These are phyloP conservation scores for Apostasia ramifera DNA, from an alignment of 106 monocot genomes.

Conservation along the genomic window DNA sequence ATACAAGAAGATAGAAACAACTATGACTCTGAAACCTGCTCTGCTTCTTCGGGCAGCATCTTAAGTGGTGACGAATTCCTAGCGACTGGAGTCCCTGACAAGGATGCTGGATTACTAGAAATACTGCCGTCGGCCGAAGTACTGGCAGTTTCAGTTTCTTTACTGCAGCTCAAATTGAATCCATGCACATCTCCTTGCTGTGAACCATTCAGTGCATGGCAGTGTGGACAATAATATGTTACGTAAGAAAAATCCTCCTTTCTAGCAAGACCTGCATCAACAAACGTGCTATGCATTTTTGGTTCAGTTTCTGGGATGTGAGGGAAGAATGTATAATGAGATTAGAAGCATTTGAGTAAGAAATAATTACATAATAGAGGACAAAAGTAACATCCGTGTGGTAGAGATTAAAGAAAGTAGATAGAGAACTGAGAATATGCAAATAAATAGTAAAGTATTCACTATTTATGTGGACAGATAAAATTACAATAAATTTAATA, in stretches of 20 bases:
- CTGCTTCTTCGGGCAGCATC: constrained; percentile 11
- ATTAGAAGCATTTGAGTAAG: background rate
- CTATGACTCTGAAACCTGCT: background rate
- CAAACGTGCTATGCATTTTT: too few relatives aligned
- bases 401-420: background rate
- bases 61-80: constrained; percentile 13
- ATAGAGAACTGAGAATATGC: background rate
- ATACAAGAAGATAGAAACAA: background rate
- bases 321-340: background rate
- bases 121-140: constrained; percentile 8
- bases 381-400: background rate
- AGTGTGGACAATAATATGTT: constrained; percentile 92
- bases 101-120: constrained; percentile 10
- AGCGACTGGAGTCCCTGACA: constrained; percentile 1
- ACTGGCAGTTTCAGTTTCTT: constrained; percentile 9
- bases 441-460: too few relatives aligned
- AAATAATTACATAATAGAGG: background rate
- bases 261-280: constrained; percentile 67
- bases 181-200: constrained; percentile 31
- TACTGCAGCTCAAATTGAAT: constrained; percentile 16
- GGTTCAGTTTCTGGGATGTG: background rate
- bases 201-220: constrained; percentile 64
- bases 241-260: constrained; percentile 85
- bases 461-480: too few relatives aligned
- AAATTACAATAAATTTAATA: too few relatives aligned